Evolutionary conservation across 1,284 basidiomycete genomes (phyloP).

Genomic region (Phylloporus sp.): DNA sequence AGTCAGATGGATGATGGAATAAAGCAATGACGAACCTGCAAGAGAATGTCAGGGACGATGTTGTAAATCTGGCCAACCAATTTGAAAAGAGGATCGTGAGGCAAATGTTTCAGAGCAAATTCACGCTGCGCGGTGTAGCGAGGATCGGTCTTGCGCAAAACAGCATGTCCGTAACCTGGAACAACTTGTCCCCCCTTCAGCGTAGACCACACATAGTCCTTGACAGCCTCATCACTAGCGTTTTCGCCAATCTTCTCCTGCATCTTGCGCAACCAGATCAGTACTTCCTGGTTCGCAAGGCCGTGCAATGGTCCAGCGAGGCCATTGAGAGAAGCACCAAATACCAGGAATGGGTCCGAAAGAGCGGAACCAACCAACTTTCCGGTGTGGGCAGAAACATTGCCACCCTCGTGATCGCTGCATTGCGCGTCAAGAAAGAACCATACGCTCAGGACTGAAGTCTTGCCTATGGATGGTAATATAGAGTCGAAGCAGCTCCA

Average conservation of each 20-base stretch:
- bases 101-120: constrained; percentile 90
- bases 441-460: neutral
- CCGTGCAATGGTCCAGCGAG: constrained; percentile 97
- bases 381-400: constrained; percentile 96
- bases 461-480: constrained; percentile 90
- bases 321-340: constrained; percentile 93
- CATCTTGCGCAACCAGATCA: constrained; percentile 91
- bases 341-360: constrained; percentile 97
- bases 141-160: constrained; percentile 96
- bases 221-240: constrained; percentile 84
- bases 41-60: constrained; percentile 90
- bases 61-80: constrained; percentile 93
- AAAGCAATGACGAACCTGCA: constrained; percentile 77
- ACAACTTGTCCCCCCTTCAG: constrained; percentile 92
- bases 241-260: constrained; percentile 82
- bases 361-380: constrained; percentile 98
- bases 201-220: constrained; percentile 93
- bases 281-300: constrained; percentile 96
- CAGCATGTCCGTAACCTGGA: constrained; percentile 96
- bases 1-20: constrained; percentile 81
- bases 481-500: constrained; percentile 96
- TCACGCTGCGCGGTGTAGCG: constrained; percentile 96
- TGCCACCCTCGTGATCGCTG: constrained; percentile 98
- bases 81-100: constrained; percentile 89
- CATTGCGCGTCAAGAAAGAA: constrained; percentile 1